Base-by-base conservation (phyloP, 1,139 yeast genomes). In the Blastobotrys indianensis region DNA sequence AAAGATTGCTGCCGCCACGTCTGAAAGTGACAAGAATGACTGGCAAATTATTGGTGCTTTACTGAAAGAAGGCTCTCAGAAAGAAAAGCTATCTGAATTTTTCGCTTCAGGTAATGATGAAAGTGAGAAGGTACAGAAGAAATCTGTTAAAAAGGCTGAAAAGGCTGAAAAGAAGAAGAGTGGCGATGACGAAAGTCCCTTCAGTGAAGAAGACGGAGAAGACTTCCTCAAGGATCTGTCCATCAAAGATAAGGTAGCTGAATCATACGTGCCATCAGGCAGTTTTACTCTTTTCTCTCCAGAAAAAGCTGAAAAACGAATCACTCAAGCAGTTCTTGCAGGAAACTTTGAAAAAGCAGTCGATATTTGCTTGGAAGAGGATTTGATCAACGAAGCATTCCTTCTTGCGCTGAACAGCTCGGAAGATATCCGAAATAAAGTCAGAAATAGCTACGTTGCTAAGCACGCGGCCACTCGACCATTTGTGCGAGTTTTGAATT, bases 371-470 rank as follows among this genome's bases (percentile, higher is more conserved):
- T 70, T 94, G 50, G 74, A 78, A 43, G 76, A 77, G 41, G 83
- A 77, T 47, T 75, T 77, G 49, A 68, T 87, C 34, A 66, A 77
- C 17, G 97, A 92, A 62, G 97, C 97, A 2, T 75, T 90, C 54
- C 71, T 90, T 37, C 74, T 94, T 51, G 86, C 97, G 0, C 68
- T 85, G 57, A 83, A 82, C 58, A 85, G 84, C 2, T 78, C 75
- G 16, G 73, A 70, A 6, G 58, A 59, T 15, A 69, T 82, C 58
- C 83, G 84, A 57, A 72, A 74, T 45, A 77, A 79, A 57, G 97
- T 85, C 2, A 81, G 77, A 59, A 75, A 77, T 57, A 82, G 82
- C 13, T 92, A 82, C 63, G 83, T 88, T 64, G 61, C 73, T 37
- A 76, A 79, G 57, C 69, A 76, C 54, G 79, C 79, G 12, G 63